These are phyloP conservation scores for Leishmania arabica DNA, from an alignment of 208 protist species.

Conservation along the genomic window DNA sequence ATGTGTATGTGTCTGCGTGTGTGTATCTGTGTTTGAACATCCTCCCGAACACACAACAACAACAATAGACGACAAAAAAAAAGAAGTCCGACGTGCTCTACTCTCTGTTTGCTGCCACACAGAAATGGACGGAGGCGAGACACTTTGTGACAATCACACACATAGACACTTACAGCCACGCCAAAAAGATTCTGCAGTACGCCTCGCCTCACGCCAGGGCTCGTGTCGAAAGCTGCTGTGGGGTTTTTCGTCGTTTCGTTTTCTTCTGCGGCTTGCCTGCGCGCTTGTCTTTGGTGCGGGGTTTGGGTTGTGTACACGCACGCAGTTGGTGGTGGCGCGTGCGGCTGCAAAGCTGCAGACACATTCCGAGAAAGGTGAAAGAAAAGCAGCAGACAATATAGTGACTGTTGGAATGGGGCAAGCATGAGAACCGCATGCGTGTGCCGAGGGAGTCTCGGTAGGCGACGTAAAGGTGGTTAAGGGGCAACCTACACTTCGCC, in stretches of 20 bases:
- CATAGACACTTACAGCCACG: no score
- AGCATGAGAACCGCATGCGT: neutral
- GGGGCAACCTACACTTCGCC: neutral
- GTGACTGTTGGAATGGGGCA: neutral
- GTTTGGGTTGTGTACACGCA: neutral
- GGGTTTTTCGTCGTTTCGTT: neutral
- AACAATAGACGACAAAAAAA: no score
- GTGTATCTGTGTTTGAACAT: neutral
- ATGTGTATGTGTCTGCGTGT: neutral
- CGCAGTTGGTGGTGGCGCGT: neutral
- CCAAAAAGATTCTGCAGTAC: neutral
- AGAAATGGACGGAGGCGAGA: no score
- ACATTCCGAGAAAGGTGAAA: neutral
- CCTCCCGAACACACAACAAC: neutral
- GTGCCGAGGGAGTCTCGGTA: neutral
- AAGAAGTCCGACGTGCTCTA: neutral
- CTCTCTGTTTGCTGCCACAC: neutral
- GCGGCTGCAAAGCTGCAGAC: neutral
- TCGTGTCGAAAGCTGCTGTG: neutral
- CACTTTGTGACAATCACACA: neutral
- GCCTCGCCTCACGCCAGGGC: neutral
- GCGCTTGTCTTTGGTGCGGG: neutral
- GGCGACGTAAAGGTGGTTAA: neutral
- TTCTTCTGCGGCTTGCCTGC: neutral
- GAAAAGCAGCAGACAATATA: neutral